Base-by-base conservation (phyloP, 169 alveolate genomes). In the Cryptosporidium canis region DNA sequence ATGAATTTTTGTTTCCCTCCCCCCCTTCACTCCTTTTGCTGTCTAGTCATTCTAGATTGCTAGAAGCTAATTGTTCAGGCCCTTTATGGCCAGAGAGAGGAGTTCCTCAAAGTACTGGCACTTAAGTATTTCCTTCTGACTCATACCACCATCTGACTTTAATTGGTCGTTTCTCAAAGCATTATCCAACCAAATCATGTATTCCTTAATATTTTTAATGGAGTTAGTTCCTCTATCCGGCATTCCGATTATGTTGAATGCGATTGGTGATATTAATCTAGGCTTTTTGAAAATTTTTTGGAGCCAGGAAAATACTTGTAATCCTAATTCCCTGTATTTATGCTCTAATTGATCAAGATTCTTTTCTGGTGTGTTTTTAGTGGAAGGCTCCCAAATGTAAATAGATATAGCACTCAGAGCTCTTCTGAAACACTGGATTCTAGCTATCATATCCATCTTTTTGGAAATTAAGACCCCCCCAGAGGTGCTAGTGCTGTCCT, bases 401-500 rank as follows among this genome's bases (percentile, higher is more conserved):
- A 77, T 55, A 0, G 87, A 77, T 14, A 77, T 44, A 4, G 77
- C 77, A 44, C 77, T 58, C 16, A 77, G 24, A 41, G 87, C 55
- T 24, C 87, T 77, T 29, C 87, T 77, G 51, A 58, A 77, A 61
- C 87, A 77, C 35, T 77, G 87, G 6, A 77, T 77, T 44, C 87
- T 77, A 29, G 87, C 70, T 14, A 77, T 31, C 5, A 77, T 56
- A 27, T 77, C 87, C 24, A 43, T 41, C 35, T 77, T 77, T 44
- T 61, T 41, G 2, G 77, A 58, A 24, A 77, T 37, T n/a, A n/a
- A n/a, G 9, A 7, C 11, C n/a, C n/a, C 14, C 27, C 63, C 63
- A 7, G 48, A 63, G 4, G 8, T 6, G 14, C 29, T 63, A 37
- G 24, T 63, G 18, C 12, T 63, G 16, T 39, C 64, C 24, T n/a